Evolutionary conservation across 192 early-diverging fungal species (phyloP), one percentile per base, ranked within the genome.

Genomic region (Backusella tarrabulga): DNA sequence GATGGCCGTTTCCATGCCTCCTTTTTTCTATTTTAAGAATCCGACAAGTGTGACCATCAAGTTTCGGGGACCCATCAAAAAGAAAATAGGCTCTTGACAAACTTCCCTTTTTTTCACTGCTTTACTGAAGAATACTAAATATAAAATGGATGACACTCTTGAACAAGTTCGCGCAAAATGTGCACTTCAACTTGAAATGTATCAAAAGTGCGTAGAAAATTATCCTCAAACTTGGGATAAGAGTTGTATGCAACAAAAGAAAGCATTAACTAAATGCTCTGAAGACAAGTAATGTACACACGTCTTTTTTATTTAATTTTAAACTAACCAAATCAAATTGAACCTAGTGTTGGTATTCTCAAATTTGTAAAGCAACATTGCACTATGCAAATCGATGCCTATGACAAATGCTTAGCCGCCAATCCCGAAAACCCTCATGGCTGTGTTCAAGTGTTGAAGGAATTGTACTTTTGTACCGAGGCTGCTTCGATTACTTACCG

Each of bases 361-460:
- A 88, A 88, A 77, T 83, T 80, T 77, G 88, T 90, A 76, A 90
- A 90, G 71, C 76, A 85, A 67, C 84, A 84, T 71, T 90, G 88
- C 72, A 81, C 79, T 36, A 76, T 79, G 0, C 84, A 83, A 50
- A 88, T 90, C 42, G 83, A 83, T 71, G 79, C 80, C 19, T 90
- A 90, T 68, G 88, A 90, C 54, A 67, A 71, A 23, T 90, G 88
- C 71, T 79, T 90, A 38, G 69, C 79, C 68, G 82, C 81, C 46
- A 84, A 90, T 75, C 68, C 83, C 6, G 80, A 85, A 29, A 81
- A 87, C 34, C 88, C 88, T 9, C 84, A 85, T 1, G 60, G 82
- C 15, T 90, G 88, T 40, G 70, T 88, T 6, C 76, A 88, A 6
- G 76, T 85, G 19, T 81, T 90, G 29, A 86, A 85, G 54, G 81